A percentile compares a stretch with the other conserved stretches of the same genome.
phyloP scores from a whole-genome alignment of 306 rosid species.

The Neltuma alba region DNA sequence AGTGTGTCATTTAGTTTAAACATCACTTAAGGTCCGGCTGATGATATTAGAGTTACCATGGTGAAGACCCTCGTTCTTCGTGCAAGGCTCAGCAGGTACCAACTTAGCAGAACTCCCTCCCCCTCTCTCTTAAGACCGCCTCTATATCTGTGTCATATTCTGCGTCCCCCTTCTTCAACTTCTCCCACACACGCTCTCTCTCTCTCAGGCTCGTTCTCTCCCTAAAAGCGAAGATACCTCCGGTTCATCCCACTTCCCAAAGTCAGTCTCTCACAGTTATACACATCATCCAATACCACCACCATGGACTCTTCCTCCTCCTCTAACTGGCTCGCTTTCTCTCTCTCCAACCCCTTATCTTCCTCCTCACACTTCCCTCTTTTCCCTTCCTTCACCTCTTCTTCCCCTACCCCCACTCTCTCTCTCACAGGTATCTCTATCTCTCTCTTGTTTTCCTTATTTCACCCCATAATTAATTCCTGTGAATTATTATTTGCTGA shows the following conservation, averaged over 20 bases:
- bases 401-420: constrained; percentile 38
- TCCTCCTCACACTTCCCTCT: constrained; percentile 58
- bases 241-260: constrained; percentile 64
- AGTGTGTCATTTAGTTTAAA: too few species aligned
- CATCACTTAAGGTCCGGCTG: background rate
- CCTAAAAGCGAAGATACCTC: constrained; percentile 8
- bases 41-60: background rate
- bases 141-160: constrained; percentile 76
- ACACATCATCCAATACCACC: background rate
- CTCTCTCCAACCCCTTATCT: constrained; percentile 72
- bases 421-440: constrained; percentile 39
- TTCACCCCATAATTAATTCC: background rate
- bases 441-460: background rate
- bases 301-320: constrained; percentile 60
- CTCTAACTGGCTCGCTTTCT: constrained; percentile 67
- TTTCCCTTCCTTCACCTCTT: constrained; percentile 53
- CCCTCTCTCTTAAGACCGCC: constrained; percentile 31
- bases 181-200: constrained; percentile 28
- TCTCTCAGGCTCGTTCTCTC: constrained; percentile 27
- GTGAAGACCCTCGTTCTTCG: constrained; percentile 56
- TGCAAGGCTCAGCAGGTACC: constrained; percentile 41
- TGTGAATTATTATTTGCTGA: background rate
- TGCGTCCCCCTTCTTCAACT: background rate
- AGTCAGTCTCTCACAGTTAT: constrained; percentile 24
- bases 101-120: constrained; percentile 25